A percentile compares a stretch with the other conserved stretches of the same genome.
Conservation (phyloP, 2,329 filamentous ascomycete genomes). For the Talaromyces sp. region DNA sequence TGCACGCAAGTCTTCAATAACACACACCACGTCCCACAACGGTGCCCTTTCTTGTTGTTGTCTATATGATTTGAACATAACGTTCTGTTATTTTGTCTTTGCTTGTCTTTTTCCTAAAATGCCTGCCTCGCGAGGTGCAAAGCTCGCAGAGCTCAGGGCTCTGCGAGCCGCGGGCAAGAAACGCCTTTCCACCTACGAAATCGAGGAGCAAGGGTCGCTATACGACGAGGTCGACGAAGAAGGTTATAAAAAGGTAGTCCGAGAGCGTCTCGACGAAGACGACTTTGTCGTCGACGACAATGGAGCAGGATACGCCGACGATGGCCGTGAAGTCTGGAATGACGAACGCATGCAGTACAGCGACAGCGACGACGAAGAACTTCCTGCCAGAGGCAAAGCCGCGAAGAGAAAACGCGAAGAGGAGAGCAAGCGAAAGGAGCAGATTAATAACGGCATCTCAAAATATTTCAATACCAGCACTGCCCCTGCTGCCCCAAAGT, state of each 20-base stretch:
- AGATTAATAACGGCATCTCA: conserved; percentile 85
- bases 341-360: conserved; percentile 54
- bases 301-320: conserved; percentile 92
- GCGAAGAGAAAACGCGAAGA: conserved; percentile 84
- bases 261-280: conserved; percentile 82
- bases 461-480: conserved; percentile 87
- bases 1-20: neutral
- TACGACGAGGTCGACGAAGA: conserved; percentile 98
- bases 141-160: conserved; percentile 70
- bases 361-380: conserved; percentile 60
- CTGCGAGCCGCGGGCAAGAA: conserved; percentile 88
- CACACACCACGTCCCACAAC: neutral
- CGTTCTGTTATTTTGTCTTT: neutral
- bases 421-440: conserved; percentile 77
- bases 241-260: conserved; percentile 93
- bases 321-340: conserved; percentile 91
- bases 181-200: conserved; percentile 78
- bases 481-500: conserved; percentile 59
- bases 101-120: conserved; percentile 17
- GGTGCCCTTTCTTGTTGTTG: neutral
- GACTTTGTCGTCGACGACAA: conserved; percentile 99
- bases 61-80: neutral
- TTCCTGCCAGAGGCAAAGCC: conserved; percentile 57
- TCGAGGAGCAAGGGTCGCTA: conserved; percentile 75
- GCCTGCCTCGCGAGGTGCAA: conserved; percentile 30